These are phyloP conservation scores for Ustilago hordei DNA, from an alignment of 1,284 basidiomycete genomes.

Conservation along the genomic window DNA sequence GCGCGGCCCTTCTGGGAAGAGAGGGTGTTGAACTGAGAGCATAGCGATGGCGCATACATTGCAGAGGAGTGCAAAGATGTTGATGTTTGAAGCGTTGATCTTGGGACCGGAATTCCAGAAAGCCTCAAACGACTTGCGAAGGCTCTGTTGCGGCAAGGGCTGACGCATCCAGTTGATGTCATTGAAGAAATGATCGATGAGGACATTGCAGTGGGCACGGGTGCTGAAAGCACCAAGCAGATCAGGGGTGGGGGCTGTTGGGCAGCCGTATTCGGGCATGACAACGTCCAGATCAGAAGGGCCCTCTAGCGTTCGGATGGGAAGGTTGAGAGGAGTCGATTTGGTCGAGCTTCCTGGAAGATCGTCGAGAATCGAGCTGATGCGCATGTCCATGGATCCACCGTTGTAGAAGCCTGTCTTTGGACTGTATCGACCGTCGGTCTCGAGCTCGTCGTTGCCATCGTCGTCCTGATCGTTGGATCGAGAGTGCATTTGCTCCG, in stretches of 20 bases:
- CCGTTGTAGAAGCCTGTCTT: conserved; percentile 55
- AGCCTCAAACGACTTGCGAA: conserved; percentile 44
- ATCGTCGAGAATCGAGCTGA: conserved; percentile 57
- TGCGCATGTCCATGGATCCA: conserved; percentile 55
- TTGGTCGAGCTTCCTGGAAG: conserved; percentile 43
- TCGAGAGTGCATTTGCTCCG: conserved; percentile 16
- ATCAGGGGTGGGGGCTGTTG: conserved; percentile 39
- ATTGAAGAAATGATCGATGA: conserved; percentile 60
- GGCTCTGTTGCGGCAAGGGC: conserved; percentile 47
- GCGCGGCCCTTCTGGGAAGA: conserved; percentile 35
- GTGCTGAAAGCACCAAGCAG: conserved; percentile 52
- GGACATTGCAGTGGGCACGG: conserved; percentile 38
- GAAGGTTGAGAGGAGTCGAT: conserved; percentile 38
- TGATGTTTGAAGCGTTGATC: conserved; percentile 57
- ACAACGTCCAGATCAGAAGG: conserved; percentile 51
- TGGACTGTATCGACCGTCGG: conserved; percentile 47
- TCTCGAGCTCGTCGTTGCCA: conserved; percentile 54
- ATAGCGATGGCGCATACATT: conserved; percentile 49
- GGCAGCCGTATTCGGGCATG: conserved; percentile 60
- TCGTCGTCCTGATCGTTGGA: conserved; percentile 34
- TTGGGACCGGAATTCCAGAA: conserved; percentile 56
- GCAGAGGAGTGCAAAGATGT: conserved; percentile 59
- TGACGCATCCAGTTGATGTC: conserved; percentile 66
- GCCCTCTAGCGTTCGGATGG: conserved; percentile 46
- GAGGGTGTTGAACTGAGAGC: conserved; percentile 37